Base-by-base conservation (phyloP, 2,329 filamentous ascomycete genomes). In the Diaporthe sp. region DNA sequence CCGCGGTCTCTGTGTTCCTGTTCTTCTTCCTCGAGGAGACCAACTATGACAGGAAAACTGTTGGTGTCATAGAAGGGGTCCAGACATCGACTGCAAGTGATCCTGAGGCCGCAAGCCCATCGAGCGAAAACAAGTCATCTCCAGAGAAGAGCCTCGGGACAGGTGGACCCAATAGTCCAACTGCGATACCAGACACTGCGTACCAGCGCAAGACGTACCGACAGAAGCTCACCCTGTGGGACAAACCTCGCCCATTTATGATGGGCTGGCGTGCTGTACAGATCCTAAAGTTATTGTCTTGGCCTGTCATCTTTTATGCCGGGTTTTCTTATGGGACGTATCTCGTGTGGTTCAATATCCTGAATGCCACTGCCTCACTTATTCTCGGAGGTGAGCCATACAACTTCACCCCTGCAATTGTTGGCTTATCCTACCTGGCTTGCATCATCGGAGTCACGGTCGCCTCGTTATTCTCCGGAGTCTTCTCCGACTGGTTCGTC, bases 11-110 rank as follows among this genome's bases (percentile, higher is more conserved):
- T 15, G 61, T 83, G 8, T 79, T 79, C 53, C 77, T 80, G 13
- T 89, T 90, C 80, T 83, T 90, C 74, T 85, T 89, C 75, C 87
- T 89, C 34, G 88, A 90, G 77, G 89, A 91, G 80, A 88, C 88
- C 5, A 84, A 84, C 28, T 90, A 89, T 76, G 80, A 85, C 58
- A 71, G 76, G 19, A 74, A 75, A 79, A 77, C 84, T 9, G 70
- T 78, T 3, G 74, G 78, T 17, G 76, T 78, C 7, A 61, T 77
- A 1, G 58, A 75, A 28, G 67, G 72, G n/a, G 68, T 68, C 19
- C 72, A 49, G 28, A 37, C 39, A 34, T 13, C 61, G 1, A 44
- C 53, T 13, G 73, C 37, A 12, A 65, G 61, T n/a, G 74, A 72
- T 13, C 70, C 69, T 7, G 68, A 75, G 39, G 37, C 57, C 2